A percentile compares a stretch with the other conserved stretches of the same genome.
Conservation (phyloP, 352 stramenopile genomes). For the Aphanomyces invadans region DNA sequence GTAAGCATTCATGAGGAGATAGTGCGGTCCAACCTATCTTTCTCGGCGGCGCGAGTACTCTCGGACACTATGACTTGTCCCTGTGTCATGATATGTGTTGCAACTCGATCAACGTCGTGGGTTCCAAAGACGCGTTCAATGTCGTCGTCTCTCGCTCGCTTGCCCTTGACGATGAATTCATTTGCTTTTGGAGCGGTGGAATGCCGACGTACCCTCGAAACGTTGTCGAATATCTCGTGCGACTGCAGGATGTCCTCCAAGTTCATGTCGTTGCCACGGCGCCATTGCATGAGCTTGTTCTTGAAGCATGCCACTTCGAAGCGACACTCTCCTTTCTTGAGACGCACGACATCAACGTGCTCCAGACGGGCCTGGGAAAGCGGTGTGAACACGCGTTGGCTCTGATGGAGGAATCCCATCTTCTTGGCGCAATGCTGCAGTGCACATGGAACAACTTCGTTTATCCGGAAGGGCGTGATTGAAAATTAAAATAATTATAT, state of each 20-base stretch:
- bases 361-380: conserved; percentile 88
- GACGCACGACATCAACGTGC: conserved; percentile 95
- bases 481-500: no score
- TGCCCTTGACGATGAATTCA: no score
- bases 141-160: conserved; percentile 93
- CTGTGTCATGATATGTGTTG: conserved; percentile 92
- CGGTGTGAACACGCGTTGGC: conserved; percentile 60
- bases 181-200: no score
- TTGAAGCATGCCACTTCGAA: conserved; percentile 99
- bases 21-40: conserved; percentile 65
- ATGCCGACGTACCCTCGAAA: conserved; percentile 90
- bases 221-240: conserved; percentile 96
- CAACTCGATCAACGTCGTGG: conserved; percentile 87
- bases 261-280: conserved; percentile 96
- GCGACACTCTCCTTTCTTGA: conserved; percentile 91
- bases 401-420: conserved; percentile 23
- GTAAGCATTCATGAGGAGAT: not conserved
- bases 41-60: conserved; percentile 88
- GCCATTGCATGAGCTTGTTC: conserved; percentile 99
- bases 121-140: conserved; percentile 92
- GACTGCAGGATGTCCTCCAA: conserved; percentile 98
- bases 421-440: not conserved
- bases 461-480: no score
- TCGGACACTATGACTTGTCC: conserved; percentile 96
- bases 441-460: no score